Conservation (phyloP, 1,284 basidiomycete genomes). For the Puccinia novopanici region DNA sequence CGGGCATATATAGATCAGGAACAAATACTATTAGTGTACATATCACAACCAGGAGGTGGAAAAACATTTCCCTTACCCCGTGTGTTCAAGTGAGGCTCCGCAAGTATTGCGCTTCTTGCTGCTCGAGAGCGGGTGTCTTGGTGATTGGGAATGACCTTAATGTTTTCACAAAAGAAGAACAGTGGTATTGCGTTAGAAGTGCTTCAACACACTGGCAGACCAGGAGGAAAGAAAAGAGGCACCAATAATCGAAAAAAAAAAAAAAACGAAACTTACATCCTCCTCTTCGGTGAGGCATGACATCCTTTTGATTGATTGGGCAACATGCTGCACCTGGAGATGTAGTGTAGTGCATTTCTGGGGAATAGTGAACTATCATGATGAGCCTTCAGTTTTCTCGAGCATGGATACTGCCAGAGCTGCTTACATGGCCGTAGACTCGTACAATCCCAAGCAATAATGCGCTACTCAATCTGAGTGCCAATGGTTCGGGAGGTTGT, state of each 20-base stretch:
- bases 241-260: not conserved
- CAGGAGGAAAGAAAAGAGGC: too few species aligned
- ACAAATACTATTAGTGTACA: too few species aligned
- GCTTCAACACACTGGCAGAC: not conserved
- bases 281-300: conserved; percentile 17
- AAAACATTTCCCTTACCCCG: not conserved
- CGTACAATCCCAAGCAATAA: conserved; percentile 47
- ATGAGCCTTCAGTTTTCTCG: not conserved
- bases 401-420: not conserved
- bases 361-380: not conserved
- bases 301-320: conserved; percentile 36
- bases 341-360: conserved; percentile 49
- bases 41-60: not conserved
- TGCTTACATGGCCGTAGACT: conserved; percentile 47
- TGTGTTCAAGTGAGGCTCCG: not conserved
- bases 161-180: not conserved
- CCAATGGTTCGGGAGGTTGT: conserved; percentile 47
- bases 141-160: not conserved
- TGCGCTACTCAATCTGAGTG: conserved; percentile 41
- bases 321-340: conserved; percentile 43
- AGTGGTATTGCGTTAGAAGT: too few species aligned
- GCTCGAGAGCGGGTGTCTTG: conserved; percentile 4
- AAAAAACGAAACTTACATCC: conserved; percentile 12
- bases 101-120: not conserved
- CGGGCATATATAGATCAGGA: not conserved